phyloP scores from a whole-genome alignment of 352 stramenopile species.

The Phytophthora vignae region DNA sequence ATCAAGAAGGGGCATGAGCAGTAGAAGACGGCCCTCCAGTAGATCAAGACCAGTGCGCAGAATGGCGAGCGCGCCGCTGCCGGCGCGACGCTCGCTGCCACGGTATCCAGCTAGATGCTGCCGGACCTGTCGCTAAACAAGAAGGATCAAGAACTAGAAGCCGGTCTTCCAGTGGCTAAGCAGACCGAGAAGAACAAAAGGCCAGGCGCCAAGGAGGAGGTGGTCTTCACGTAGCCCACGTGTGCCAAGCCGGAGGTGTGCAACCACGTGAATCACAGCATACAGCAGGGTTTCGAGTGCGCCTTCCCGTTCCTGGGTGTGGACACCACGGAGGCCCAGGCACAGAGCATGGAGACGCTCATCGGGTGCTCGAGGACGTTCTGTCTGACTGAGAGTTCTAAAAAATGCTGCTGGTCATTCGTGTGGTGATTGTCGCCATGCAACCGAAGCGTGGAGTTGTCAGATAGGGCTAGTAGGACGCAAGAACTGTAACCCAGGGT shows the following conservation, averaged over 20 bases:
- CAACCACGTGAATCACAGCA: constrained; percentile 60
- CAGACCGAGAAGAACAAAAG: constrained; percentile 90
- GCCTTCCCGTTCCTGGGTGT: constrained; percentile 79
- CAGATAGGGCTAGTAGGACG: constrained; percentile 6
- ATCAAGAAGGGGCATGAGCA: constrained; percentile 53
- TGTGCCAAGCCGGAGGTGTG: constrained; percentile 71
- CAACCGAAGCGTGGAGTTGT: constrained; percentile 7
- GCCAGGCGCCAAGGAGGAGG: constrained; percentile 53
- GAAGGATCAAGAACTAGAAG: background rate
- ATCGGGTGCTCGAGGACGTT: constrained; percentile 15
- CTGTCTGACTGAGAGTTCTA: constrained; percentile 8
- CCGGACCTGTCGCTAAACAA: background rate
- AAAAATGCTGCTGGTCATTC: constrained; percentile 20
- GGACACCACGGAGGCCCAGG: constrained; percentile 54
- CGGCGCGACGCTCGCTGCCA: background rate
- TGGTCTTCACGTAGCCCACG: constrained; percentile 31
- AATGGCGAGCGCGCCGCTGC: background rate
- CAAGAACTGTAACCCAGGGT: constrained; percentile 21
- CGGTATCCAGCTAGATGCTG: background rate
- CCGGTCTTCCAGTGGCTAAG: constrained; percentile 77
- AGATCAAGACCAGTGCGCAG: background rate
- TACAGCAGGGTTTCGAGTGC: constrained; percentile 77
- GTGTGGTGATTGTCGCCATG: constrained; percentile 1
- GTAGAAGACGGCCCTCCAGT: constrained; percentile 39
- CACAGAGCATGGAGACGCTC: constrained; percentile 74